phyloP scores from a whole-genome alignment of 169 alveolate species.

The Eimeria brunetti region DNA sequence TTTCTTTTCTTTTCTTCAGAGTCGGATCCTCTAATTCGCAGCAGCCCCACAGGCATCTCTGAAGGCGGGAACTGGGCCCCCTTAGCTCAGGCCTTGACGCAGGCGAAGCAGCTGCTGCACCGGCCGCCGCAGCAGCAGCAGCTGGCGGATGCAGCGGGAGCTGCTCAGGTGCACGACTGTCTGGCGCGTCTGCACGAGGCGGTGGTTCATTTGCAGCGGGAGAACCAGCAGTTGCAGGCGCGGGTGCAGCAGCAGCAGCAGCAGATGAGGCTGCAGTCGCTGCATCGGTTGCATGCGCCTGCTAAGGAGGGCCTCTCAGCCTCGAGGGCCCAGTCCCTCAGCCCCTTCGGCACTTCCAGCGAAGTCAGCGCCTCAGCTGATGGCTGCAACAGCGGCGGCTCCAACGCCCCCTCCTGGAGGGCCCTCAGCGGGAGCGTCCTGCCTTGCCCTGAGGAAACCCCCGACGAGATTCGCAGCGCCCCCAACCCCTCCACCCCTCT shows the following conservation, averaged over 20 bases:
- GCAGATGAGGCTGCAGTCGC: conserved; percentile 27
- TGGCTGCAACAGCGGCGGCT: conserved; percentile 35
- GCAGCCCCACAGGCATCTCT: conserved; percentile 24
- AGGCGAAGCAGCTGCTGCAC: conserved; percentile 69
- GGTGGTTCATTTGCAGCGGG: conserved; percentile 40
- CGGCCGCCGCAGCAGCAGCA: conserved; percentile 45
- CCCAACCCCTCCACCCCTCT: conserved; percentile 77
- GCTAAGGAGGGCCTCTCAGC: not conserved
- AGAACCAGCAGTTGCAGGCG: conserved; percentile 34
- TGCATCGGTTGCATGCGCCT: conserved; percentile 23
- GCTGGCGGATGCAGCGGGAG: conserved; percentile 30
- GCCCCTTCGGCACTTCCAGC: conserved; percentile 43
- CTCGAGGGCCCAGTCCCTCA: conserved; percentile 34
- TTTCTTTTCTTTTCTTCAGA: not conserved
- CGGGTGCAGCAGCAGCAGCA: conserved; percentile 66
- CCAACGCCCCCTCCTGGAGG: conserved; percentile 38
- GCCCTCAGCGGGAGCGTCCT: conserved; percentile 35
- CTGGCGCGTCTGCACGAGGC: conserved; percentile 33
- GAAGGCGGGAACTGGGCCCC: conserved; percentile 16
- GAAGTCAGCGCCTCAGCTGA: conserved; percentile 42
- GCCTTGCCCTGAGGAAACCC: conserved; percentile 41
- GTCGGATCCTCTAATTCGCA: conserved; percentile 42
- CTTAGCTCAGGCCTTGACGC: conserved; percentile 11
- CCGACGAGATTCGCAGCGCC: conserved; percentile 65
- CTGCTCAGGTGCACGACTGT: conserved; percentile 60